Conservation (phyloP, 345 rosid species). For the Nephelium lappaceum region DNA sequence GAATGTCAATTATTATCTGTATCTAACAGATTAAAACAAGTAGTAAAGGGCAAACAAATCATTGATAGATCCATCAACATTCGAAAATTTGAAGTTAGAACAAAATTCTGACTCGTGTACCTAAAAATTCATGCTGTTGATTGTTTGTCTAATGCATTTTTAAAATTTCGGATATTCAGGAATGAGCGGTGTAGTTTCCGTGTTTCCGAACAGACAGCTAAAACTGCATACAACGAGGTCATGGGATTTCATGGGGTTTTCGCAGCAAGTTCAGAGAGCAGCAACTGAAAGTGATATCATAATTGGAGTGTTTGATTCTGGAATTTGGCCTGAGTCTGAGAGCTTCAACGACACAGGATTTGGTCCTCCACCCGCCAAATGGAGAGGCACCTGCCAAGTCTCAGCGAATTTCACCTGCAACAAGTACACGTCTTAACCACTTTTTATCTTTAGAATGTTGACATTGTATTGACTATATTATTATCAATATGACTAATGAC, state of each 20-base stretch:
- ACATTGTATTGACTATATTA: too few relatives aligned
- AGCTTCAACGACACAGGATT: conserved; percentile 32
- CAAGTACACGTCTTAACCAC: not conserved
- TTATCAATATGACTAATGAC: too few relatives aligned
- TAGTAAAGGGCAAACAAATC: too few relatives aligned
- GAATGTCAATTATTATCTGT: too few relatives aligned
- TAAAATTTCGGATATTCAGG: not conserved
- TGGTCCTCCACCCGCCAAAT: conserved; percentile 32
- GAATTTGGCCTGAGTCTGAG: conserved; percentile 33
- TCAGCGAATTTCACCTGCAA: conserved; percentile 31
- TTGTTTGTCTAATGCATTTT: not conserved
- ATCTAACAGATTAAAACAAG: too few relatives aligned
- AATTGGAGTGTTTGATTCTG: conserved; percentile 20
- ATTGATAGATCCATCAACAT: not conserved
- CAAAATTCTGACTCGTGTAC: not conserved
- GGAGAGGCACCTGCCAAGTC: conserved; percentile 29
- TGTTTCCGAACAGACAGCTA: conserved; percentile 26
- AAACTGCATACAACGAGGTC: conserved; percentile 31
- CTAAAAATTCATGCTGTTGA: not conserved
- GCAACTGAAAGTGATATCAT: conserved; percentile 11
- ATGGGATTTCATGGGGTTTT: conserved; percentile 30
- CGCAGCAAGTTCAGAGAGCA: not conserved
- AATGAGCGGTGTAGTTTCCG: conserved; percentile 27
- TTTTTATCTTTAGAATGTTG: too few relatives aligned
- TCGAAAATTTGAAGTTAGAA: too few relatives aligned